Evolutionary conservation across 768 basidiomycete genomes (phyloP).

Genomic region (Naematelia encephala): DNA sequence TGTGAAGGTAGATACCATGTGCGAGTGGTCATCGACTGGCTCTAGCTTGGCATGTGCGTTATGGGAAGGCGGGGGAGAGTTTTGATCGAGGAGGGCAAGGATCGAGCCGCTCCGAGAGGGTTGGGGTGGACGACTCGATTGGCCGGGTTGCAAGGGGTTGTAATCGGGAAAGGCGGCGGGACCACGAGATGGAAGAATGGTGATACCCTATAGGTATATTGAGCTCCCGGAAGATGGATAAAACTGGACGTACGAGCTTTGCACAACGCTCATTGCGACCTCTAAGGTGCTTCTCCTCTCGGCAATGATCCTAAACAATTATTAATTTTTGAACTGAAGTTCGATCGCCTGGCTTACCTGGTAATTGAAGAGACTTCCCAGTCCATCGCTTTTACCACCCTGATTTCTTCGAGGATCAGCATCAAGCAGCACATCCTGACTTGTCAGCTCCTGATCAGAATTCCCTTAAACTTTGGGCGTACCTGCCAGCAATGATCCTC

Average conservation of each 20-base stretch:
- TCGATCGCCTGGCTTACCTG: conserved; percentile 17
- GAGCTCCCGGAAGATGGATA: not conserved
- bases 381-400: conserved; percentile 29
- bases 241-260: not conserved
- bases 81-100: not conserved
- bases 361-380: conserved; percentile 36
- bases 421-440: conserved; percentile 31
- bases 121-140: not conserved
- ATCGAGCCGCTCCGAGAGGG: not conserved
- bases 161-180: too few relatives aligned
- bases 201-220: not conserved
- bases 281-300: conserved; percentile 18
- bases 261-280: conserved; percentile 12
- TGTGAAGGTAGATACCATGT: not conserved
- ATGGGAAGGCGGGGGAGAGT: not conserved
- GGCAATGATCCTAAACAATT: conserved; percentile 30
- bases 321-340: not conserved
- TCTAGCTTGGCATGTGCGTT: not conserved
- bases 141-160: too few relatives aligned
- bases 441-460: not conserved
- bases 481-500: conserved; percentile 42
- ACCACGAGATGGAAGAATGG: not conserved
- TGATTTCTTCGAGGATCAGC: conserved; percentile 25
- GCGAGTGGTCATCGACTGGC: not conserved
- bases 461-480: not conserved